A percentile compares a stretch with the other conserved stretches of the same genome.
These are phyloP conservation scores for Colletotrichum gigasporum DNA, from an alignment of 2,329 filamentous ascomycete species.

Conservation along the genomic window DNA sequence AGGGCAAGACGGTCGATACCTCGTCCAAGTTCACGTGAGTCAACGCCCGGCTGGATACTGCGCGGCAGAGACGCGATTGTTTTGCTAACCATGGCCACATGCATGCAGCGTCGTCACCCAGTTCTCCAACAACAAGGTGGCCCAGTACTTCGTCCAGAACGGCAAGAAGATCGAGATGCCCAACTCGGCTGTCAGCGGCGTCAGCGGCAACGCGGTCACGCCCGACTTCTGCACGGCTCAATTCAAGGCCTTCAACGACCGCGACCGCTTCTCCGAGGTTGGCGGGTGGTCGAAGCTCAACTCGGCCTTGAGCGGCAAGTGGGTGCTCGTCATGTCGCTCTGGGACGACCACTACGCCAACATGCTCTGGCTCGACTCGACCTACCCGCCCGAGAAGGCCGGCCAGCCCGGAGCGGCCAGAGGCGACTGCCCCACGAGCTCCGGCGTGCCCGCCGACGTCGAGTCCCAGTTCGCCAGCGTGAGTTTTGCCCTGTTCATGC, in stretches of 20 bases:
- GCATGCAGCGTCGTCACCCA: conserved; percentile 66
- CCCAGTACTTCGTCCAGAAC: conserved; percentile 69
- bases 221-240: conserved; percentile 65
- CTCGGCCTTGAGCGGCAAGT: conserved; percentile 62
- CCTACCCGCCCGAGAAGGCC: conserved; percentile 55
- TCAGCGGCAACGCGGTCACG: conserved; percentile 57
- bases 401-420: conserved; percentile 37
- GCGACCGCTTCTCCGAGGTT: conserved; percentile 57
- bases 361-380: conserved; percentile 77
- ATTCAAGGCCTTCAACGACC: conserved; percentile 64
- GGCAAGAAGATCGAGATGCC: conserved; percentile 60
- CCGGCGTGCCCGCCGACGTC: conserved; percentile 38
- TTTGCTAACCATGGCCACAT: background rate
- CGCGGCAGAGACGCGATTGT: too few species aligned
- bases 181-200: conserved; percentile 43
- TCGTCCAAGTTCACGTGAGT: conserved; percentile 58
- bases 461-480: conserved; percentile 33
- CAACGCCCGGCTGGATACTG: too few species aligned
- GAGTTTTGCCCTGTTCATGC: background rate
- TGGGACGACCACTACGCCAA: conserved; percentile 65
- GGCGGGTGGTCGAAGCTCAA: conserved; percentile 67
- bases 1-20: conserved; percentile 65
- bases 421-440: conserved; percentile 36
- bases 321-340: conserved; percentile 72
- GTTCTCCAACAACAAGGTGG: conserved; percentile 60